These are phyloP conservation scores for Allium fistulosum DNA, from an alignment of 106 monocot genomes.

Conservation along the genomic window DNA sequence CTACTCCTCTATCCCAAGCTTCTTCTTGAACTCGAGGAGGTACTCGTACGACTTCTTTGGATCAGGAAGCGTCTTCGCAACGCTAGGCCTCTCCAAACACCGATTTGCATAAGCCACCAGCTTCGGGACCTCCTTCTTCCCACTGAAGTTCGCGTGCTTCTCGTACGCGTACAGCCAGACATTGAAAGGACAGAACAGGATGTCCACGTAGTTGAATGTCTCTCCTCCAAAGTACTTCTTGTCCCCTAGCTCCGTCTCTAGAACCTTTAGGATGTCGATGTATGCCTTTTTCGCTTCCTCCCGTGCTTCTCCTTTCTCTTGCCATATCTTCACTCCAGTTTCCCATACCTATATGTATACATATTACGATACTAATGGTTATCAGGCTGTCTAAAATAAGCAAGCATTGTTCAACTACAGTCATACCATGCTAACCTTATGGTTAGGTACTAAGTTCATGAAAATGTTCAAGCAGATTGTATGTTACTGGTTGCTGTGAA, in stretches of 20 bases:
- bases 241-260: constrained; percentile 53
- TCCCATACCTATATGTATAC: constrained; percentile 16
- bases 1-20: constrained; percentile 8
- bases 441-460: no score
- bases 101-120: constrained; percentile 43
- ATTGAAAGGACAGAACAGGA: constrained; percentile 39
- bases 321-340: constrained; percentile 28
- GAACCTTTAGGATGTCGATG: constrained; percentile 20
- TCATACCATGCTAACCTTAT: no score
- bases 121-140: constrained; percentile 34
- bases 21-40: constrained; percentile 22
- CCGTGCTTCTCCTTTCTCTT: constrained; percentile 34
- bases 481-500: no score
- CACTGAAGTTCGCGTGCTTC: constrained; percentile 24
- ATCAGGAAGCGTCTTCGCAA: constrained; percentile 20
- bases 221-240: constrained; percentile 48
- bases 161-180: constrained; percentile 46
- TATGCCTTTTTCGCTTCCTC: constrained; percentile 40
- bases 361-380: no score
- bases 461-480: no score
- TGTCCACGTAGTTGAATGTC: constrained; percentile 41
- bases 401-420: no score
- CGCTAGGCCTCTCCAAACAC: constrained; percentile 47
- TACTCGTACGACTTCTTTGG: constrained; percentile 39
- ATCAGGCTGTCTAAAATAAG: no score